These are phyloP conservation scores for Pelargonium cotyledonis DNA, from an alignment of 441 rosid species.

Conservation along the genomic window DNA sequence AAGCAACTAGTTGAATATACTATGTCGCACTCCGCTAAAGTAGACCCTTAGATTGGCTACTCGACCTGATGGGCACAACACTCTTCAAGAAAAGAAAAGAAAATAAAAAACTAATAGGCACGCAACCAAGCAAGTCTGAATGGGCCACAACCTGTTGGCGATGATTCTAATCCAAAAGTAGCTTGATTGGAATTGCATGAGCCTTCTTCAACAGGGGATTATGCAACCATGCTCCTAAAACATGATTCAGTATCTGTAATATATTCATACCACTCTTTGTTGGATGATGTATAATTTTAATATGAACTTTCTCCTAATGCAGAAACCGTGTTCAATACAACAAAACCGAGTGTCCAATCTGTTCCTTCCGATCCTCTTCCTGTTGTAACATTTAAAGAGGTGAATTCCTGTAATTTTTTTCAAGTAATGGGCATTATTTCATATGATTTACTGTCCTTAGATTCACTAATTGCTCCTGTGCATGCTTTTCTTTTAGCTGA, in stretches of 20 bases:
- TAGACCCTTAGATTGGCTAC: not conserved
- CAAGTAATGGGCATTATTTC: not conserved
- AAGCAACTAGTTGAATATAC: not conserved
- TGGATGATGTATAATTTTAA: not conserved
- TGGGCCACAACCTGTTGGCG: not conserved
- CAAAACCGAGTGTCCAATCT: constrained; percentile 26
- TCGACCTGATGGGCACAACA: not conserved
- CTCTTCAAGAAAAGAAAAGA: too few species aligned
- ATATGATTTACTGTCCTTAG: not conserved
- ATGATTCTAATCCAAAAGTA: not conserved
- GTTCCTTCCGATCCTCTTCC: constrained; percentile 21
- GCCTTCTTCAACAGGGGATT: not conserved
- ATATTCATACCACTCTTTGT: not conserved
- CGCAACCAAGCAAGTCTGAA: not conserved
- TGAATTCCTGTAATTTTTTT: not conserved
- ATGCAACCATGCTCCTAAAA: not conserved
- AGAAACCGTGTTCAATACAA: constrained; percentile 29
- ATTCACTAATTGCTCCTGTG: not conserved
- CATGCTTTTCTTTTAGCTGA: not conserved
- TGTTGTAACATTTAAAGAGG: constrained; percentile 16
- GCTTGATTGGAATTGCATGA: not conserved
- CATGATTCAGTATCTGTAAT: not conserved
- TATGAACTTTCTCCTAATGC: constrained; percentile 10
- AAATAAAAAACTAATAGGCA: not conserved
- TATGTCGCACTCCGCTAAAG: not conserved